phyloP scores from a whole-genome alignment of 306 rosid genomes.

The Trifolium pratense region DNA sequence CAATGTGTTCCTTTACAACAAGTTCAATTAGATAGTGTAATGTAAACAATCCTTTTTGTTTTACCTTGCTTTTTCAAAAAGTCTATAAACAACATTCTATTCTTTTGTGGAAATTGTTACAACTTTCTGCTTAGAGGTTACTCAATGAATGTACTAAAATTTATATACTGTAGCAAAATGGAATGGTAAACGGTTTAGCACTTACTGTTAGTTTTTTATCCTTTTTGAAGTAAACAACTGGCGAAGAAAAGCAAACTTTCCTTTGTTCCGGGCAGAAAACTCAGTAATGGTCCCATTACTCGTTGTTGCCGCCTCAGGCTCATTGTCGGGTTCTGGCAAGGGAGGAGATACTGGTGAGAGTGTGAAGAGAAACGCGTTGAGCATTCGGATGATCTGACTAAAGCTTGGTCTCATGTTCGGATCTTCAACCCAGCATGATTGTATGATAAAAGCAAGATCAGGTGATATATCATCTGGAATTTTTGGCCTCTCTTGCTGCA shows the following conservation, averaged over 20 bases:
- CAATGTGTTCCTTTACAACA: constrained; percentile 43
- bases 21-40: constrained; percentile 35
- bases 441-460: constrained; percentile 79
- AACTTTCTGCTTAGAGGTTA: constrained; percentile 39
- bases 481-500: constrained; percentile 91
- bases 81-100: constrained; percentile 52
- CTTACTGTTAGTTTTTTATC: constrained; percentile 69
- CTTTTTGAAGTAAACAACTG: constrained; percentile 84
- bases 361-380: constrained; percentile 70
- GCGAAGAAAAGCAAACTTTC: constrained; percentile 80
- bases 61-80: constrained; percentile 39
- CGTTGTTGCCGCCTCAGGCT: constrained; percentile 55
- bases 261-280: constrained; percentile 69
- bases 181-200: constrained; percentile 42
- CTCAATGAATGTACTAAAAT: constrained; percentile 40
- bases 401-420: constrained; percentile 85
- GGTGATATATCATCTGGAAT: constrained; percentile 78
- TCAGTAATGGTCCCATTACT: constrained; percentile 62
- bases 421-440: constrained; percentile 97
- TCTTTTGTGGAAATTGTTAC: constrained; percentile 38
- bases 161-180: constrained; percentile 48
- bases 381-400: constrained; percentile 87
- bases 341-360: constrained; percentile 66
- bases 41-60: constrained; percentile 40
- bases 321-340: constrained; percentile 50